These are phyloP conservation scores for Hippophae rhamnoides DNA, from an alignment of 306 rosid genomes.

Conservation along the genomic window DNA sequence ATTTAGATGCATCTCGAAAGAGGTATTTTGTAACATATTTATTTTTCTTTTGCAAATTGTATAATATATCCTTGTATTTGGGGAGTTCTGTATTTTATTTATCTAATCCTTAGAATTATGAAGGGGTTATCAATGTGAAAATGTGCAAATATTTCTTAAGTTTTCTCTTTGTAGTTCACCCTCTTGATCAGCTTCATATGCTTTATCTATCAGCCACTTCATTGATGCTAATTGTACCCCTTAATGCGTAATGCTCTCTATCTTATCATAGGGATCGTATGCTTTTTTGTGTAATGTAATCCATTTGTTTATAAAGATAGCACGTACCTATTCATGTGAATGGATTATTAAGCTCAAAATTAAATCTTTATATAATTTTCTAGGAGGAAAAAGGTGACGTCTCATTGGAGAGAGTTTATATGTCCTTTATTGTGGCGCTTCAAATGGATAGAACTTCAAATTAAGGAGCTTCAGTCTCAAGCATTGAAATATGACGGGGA, in stretches of 20 bases:
- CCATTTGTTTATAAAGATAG: not conserved
- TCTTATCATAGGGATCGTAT: too few species aligned
- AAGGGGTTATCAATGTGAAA: too few species aligned
- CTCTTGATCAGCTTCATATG: too few species aligned
- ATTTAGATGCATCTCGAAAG: slow-evolving; percentile 20
- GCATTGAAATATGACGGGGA: slow-evolving; percentile 41
- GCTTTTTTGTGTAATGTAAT: not conserved
- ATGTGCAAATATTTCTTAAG: too few species aligned
- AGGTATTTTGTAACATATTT: slow-evolving; percentile 32
- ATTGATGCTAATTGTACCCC: too few species aligned
- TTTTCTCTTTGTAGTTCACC: too few species aligned
- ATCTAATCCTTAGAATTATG: too few species aligned
- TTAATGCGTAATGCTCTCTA: too few species aligned
- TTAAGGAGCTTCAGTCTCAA: slow-evolving; percentile 52
- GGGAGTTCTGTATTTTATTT: too few species aligned
- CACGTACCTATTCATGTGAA: not conserved
- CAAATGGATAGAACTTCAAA: slow-evolving; percentile 68
- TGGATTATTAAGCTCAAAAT: slow-evolving; percentile 4
- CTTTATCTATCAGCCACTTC: too few species aligned
- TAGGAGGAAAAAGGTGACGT: slow-evolving; percentile 56
- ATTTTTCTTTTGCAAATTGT: not conserved
- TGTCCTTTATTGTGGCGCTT: slow-evolving; percentile 60
- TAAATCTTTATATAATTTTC: slow-evolving; percentile 14
- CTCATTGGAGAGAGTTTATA: slow-evolving; percentile 63
- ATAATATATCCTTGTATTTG: not conserved